phyloP scores from a whole-genome alignment of 331 rosid species.

The Rosa hybrid region DNA sequence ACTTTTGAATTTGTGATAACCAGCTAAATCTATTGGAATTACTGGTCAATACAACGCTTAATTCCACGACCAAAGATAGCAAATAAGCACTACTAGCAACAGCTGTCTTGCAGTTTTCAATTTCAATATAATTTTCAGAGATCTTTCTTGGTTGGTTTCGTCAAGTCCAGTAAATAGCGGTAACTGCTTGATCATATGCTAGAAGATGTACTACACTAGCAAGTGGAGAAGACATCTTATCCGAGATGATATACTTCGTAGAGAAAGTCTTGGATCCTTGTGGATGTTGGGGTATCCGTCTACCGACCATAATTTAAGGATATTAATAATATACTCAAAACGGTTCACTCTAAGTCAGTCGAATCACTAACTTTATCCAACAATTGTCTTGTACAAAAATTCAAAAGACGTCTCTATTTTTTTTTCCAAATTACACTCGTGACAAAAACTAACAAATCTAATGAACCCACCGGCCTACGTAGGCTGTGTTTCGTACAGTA shows the following conservation, averaged over 20 bases:
- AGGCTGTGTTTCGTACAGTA: not conserved
- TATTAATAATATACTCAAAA: too few species aligned
- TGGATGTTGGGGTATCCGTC: not conserved
- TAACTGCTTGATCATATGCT: not conserved
- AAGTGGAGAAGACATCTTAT: not conserved
- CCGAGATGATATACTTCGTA: not conserved
- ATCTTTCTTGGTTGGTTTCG: not conserved
- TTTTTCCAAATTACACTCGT: too few species aligned
- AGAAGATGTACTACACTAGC: not conserved
- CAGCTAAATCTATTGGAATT: constrained; percentile 3
- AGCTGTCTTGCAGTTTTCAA: constrained; percentile 5
- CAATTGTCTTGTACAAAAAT: too few species aligned
- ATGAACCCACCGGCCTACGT: too few species aligned
- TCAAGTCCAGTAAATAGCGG: not conserved
- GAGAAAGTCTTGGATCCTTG: not conserved
- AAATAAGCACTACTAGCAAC: constrained; percentile 7
- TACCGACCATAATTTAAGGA: not conserved
- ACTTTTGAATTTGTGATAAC: not conserved
- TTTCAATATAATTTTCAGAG: not conserved
- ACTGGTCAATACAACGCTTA: constrained; percentile 1
- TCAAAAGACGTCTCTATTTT: not conserved
- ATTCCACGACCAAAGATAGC: not conserved
- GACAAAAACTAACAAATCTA: not conserved
- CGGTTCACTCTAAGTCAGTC: too few species aligned
- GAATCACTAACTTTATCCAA: not conserved